These are phyloP conservation scores for Zygnema circumcarinatum DNA, from an alignment of 139 green algal genomes.

Conservation along the genomic window DNA sequence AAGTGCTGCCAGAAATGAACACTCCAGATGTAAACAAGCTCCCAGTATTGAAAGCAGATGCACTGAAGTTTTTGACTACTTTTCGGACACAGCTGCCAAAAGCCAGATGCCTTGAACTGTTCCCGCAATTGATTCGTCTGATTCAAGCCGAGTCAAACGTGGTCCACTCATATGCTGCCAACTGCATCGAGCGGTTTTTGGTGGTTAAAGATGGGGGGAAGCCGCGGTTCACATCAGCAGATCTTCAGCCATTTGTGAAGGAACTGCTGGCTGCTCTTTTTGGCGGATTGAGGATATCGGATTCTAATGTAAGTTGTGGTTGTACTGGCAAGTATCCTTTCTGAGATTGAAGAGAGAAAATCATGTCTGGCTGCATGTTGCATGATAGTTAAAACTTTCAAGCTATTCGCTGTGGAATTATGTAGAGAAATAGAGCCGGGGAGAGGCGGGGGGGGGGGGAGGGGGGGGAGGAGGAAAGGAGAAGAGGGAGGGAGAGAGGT, in stretches of 20 bases:
- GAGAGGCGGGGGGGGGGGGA: no score
- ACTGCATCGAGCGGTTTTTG: conserved; percentile 86
- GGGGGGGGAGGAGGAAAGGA: no score
- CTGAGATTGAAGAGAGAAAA: no score
- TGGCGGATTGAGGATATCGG: conserved; percentile 78
- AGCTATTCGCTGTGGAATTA: no score
- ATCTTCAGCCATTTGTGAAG: conserved; percentile 75
- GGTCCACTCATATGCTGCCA: conserved; percentile 96
- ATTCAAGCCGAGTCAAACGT: conserved; percentile 82
- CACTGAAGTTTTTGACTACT: conserved; percentile 94
- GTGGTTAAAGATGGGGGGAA: conserved; percentile 59
- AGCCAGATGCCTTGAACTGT: conserved; percentile 66
- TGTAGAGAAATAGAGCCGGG: no score
- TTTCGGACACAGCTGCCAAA: conserved; percentile 83
- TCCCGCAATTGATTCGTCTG: conserved; percentile 74
- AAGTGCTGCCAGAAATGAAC: conserved; percentile 86
- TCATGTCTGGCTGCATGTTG: no score
- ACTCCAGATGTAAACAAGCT: conserved; percentile 67
- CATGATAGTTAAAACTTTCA: no score
- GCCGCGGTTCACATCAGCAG: conserved; percentile 68
- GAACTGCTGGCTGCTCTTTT: conserved; percentile 86
- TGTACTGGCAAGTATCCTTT: neutral
- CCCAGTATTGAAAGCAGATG: conserved; percentile 92
- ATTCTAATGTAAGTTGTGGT: conserved; percentile 66
- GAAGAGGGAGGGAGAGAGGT: no score